Evolutionary conservation across 169 alveolate species (phyloP), one percentile per base, ranked within the genome.

Genomic region (Cryptosporidium sp.): DNA sequence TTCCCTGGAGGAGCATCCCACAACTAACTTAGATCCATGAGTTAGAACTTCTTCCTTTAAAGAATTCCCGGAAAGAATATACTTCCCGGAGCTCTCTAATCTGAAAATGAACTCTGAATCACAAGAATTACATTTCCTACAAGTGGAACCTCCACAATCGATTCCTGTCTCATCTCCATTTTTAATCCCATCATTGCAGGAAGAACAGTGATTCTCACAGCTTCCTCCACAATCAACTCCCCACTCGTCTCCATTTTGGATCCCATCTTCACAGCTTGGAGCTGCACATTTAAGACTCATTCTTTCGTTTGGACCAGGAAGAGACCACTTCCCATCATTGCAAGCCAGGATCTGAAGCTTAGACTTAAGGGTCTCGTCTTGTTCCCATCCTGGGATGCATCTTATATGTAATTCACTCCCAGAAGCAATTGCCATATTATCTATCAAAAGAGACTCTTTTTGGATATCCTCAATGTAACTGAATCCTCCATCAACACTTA

Each of bases 201-300:
- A 45, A 18, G 91, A 52, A 29, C 95, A 93, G n/a, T 50, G 67
- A 21, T 84, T 67, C 31, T 70, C 61, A 52, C 94, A 92, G 69
- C 92, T 58, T 39, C 93, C 95, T 23, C 95, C 95, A 69, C 95
- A 93, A 37, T 70, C 94, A 21, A 92, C 89, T 1, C 94, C 94
- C 92, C 68, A 71, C 61, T 93, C 95, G 23, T 68, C 93, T 45
- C 95, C 95, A 37, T 92, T 86, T n/a, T 55, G 71, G 29, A 89
- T 84, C 23, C 74, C 62, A 55, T 86, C 92, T 35, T 80, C 75
- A 67, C 89, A 80, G 7, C 69, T 62, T 18, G 89, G 89, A 33
- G 89, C 74, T 21, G 69, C 61, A 62, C 89, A 80, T 29, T 62
- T 65, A 29, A 80, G 52, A 14, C 23, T 8, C 18, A 41, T 58